Conservation (phyloP, 805 yeast species). For the Candida silvicultrix region DNA sequence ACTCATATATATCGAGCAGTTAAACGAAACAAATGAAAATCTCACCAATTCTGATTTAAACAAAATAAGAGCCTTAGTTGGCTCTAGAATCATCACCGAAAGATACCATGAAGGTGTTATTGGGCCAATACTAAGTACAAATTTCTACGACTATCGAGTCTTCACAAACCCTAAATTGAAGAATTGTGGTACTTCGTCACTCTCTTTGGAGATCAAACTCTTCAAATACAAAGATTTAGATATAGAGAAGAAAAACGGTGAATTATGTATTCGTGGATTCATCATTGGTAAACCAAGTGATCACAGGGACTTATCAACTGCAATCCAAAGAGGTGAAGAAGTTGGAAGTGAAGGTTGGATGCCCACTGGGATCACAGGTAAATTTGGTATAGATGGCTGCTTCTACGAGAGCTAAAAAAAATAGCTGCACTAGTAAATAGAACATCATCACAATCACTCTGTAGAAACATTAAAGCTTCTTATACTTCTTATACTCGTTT, state of each 20-base stretch:
- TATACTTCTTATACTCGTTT: too few relatives aligned
- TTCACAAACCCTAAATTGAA: conserved; percentile 28
- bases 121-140: conserved; percentile 57
- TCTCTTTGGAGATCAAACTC: conserved; percentile 55
- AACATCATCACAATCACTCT: too few relatives aligned
- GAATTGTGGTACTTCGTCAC: conserved; percentile 52
- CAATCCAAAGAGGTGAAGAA: conserved; percentile 24
- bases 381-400: conserved; percentile 70
- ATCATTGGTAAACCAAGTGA: conserved; percentile 49
- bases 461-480: too few relatives aligned
- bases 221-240: conserved; percentile 25
- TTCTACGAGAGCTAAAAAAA: conserved; percentile 40
- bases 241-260: conserved; percentile 39
- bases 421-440: too few relatives aligned
- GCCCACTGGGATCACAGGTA: conserved; percentile 46
- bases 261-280: conserved; percentile 56
- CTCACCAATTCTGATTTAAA: conserved; percentile 28
- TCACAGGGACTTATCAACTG: conserved; percentile 21
- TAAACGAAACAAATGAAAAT: conserved; percentile 1
- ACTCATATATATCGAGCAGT: conserved; percentile 12
- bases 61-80: conserved; percentile 36
- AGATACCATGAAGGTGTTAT: conserved; percentile 35
- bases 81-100: conserved; percentile 49
- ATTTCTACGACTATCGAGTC: conserved; percentile 55
- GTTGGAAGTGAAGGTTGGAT: conserved; percentile 44